These are phyloP conservation scores for Blastobotrys americana DNA, from an alignment of 805 yeast genomes.

Conservation along the genomic window DNA sequence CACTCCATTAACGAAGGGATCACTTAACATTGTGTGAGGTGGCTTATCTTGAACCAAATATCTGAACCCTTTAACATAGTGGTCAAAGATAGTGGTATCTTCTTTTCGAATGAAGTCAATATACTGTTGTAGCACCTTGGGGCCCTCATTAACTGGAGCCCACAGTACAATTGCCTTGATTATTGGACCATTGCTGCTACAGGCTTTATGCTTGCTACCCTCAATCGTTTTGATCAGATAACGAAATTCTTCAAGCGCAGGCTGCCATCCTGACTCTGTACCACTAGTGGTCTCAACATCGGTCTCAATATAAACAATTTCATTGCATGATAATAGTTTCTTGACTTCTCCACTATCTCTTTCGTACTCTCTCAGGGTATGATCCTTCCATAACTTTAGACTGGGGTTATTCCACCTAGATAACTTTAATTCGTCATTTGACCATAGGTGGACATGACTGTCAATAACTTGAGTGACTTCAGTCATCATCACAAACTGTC, in stretches of 20 bases:
- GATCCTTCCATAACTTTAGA: constrained; percentile 24
- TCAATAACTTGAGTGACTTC: constrained; percentile 23
- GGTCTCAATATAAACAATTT: constrained; percentile 34
- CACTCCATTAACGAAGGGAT: constrained; percentile 29
- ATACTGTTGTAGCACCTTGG: constrained; percentile 16
- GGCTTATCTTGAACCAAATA: constrained; percentile 41
- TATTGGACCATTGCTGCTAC: no score
- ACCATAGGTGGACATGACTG: constrained; percentile 35
- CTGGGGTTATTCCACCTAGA: constrained; percentile 33
- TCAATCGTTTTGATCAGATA: constrained; percentile 20
- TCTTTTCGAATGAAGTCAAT: constrained; percentile 15
- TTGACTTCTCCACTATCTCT: constrained; percentile 14
- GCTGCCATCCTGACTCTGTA: constrained; percentile 22
- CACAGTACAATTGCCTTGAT: constrained; percentile 37
- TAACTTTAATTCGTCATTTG: constrained; percentile 21
- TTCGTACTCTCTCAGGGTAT: constrained; percentile 28
- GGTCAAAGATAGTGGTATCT: constrained; percentile 9
- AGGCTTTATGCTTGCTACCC: constrained; percentile 6
- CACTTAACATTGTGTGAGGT: constrained; percentile 29
- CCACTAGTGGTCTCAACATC: constrained; percentile 24
- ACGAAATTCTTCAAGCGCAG: constrained; percentile 28
- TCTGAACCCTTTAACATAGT: constrained; percentile 36
- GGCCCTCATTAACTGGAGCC: constrained; percentile 39
- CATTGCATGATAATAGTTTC: no score
- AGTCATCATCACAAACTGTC: no score